phyloP scores from a whole-genome alignment of 495 filamentous ascomycete species.

The Entonaema liquescens region DNA sequence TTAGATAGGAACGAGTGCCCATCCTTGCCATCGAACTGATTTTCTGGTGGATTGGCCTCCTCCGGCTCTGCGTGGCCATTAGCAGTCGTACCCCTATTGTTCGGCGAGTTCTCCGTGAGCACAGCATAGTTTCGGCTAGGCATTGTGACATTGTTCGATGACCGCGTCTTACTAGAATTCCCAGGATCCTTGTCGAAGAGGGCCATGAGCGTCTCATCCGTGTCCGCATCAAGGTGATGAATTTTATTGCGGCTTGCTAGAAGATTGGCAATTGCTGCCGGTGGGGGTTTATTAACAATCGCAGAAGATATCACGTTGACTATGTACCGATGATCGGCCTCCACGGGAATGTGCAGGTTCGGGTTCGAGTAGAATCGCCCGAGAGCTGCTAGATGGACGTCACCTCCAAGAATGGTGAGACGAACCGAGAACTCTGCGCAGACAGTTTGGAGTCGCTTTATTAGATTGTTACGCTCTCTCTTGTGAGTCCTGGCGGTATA shows the following conservation, averaged over 20 bases:
- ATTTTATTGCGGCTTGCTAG: conserved; percentile 88
- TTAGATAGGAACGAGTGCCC: conserved; percentile 69
- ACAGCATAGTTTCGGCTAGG: conserved; percentile 88
- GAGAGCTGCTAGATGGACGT: conserved; percentile 92
- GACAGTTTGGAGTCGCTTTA: conserved; percentile 77
- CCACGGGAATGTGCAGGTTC: conserved; percentile 76
- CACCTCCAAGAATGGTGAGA: conserved; percentile 86
- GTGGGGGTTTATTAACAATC: conserved; percentile 93
- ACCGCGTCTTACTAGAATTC: conserved; percentile 67
- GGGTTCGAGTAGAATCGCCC: conserved; percentile 95
- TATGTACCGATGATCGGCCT: conserved; percentile 94
- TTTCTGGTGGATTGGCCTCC: conserved; percentile 11
- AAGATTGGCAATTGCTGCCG: conserved; percentile 85
- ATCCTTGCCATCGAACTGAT: conserved; percentile 57
- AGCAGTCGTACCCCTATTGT: conserved; percentile 42
- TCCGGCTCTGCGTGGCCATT: conserved; percentile 20
- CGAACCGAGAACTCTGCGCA: conserved; percentile 76
- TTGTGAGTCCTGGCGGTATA: conserved; percentile 95
- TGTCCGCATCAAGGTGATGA: conserved; percentile 84
- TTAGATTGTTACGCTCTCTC: conserved; percentile 76
- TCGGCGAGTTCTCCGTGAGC: conserved; percentile 72
- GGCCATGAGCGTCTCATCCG: conserved; percentile 87
- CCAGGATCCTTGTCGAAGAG: conserved; percentile 89
- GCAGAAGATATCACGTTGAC: conserved; percentile 89
- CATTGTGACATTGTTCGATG: conserved; percentile 86